Evolutionary conservation across 2,329 filamentous ascomycete species (phyloP).

Genomic region (Hirsutella rhossiliensis): DNA sequence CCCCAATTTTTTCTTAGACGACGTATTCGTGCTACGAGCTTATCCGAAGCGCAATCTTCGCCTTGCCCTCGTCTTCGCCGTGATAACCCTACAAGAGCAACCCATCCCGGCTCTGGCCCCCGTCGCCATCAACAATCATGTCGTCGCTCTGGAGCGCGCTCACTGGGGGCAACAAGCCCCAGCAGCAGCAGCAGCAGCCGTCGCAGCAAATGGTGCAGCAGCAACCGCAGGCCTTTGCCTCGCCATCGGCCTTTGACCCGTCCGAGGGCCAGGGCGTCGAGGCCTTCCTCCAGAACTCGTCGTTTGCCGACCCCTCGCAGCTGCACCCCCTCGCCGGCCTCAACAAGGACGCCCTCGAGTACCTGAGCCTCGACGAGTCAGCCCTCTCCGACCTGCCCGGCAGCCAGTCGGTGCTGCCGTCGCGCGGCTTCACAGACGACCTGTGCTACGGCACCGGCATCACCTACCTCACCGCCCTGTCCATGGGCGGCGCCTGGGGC

Average conservation of each 20-base stretch:
- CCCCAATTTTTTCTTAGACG: background rate
- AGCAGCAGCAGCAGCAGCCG: constrained; percentile 28
- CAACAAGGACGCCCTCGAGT: constrained; percentile 87
- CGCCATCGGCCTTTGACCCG: constrained; percentile 53
- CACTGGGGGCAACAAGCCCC: constrained; percentile 43
- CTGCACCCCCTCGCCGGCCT: constrained; percentile 90
- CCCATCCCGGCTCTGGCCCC: too few species aligned
- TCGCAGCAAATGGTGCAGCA: constrained; percentile 9
- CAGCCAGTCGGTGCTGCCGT: constrained; percentile 77
- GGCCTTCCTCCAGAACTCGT: constrained; percentile 67
- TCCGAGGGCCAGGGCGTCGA: constrained; percentile 67
- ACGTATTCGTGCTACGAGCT: background rate
- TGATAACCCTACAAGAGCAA: too few species aligned
- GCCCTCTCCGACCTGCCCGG: constrained; percentile 77
- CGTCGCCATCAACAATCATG: constrained; percentile 28
- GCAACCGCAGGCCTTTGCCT: constrained; percentile 19
- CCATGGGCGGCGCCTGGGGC: constrained; percentile 83
- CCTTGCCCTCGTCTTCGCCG: background rate
- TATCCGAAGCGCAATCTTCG: background rate
- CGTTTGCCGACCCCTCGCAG: constrained; percentile 74
- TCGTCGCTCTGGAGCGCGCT: constrained; percentile 49
- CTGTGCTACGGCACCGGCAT: constrained; percentile 95
- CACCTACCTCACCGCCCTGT: constrained; percentile 81
- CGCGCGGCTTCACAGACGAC: constrained; percentile 94
- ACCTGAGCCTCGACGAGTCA: constrained; percentile 87